phyloP scores from a whole-genome alignment of 768 basidiomycete genomes.

The Porpolomopsis calyptriformis region DNA sequence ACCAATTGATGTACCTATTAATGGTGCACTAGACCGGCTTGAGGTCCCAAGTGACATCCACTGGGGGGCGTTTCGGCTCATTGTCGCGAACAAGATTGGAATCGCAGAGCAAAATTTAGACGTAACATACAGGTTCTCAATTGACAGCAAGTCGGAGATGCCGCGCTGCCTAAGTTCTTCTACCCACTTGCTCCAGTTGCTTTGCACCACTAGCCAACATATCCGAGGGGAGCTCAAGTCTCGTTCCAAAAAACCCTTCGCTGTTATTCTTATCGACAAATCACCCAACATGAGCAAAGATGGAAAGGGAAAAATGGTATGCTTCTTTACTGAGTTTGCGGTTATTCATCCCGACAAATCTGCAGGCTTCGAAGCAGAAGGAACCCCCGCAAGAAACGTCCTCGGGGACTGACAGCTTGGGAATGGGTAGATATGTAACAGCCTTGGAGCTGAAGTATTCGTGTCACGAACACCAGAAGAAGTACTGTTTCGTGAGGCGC shows the following conservation, averaged over 20 bases:
- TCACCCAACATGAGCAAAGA: neutral
- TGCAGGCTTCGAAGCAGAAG: neutral
- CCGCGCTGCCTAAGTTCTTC: neutral
- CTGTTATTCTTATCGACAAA: neutral
- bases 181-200: neutral
- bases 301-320: neutral
- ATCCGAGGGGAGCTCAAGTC: neutral
- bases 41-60: neutral
- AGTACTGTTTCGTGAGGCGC: neutral
- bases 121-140: neutral
- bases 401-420: neutral
- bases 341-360: neutral
- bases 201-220: neutral
- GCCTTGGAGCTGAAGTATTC: constrained; percentile 2
- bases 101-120: neutral
- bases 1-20: neutral
- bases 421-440: neutral
- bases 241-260: neutral
- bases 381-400: neutral
- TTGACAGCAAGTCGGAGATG: neutral
- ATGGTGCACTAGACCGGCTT: neutral
- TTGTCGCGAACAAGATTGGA: neutral
- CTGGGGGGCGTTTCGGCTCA: neutral
- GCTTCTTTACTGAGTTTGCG: neutral
- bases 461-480: constrained; percentile 1